phyloP scores from a whole-genome alignment of 352 stramenopile genomes.

The Globisporangium perplexum region DNA sequence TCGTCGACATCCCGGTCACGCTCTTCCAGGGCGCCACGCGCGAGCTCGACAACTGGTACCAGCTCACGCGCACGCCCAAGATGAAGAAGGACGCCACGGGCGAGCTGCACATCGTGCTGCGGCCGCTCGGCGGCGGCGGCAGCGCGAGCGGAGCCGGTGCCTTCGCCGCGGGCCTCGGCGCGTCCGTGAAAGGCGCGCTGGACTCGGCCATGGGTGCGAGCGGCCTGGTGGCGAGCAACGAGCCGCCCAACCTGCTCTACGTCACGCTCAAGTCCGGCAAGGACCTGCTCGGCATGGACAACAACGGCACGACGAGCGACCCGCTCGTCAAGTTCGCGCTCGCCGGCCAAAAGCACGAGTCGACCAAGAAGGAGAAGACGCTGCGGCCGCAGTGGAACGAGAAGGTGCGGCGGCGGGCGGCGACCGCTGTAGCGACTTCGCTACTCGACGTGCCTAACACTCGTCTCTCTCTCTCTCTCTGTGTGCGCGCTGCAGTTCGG shows the following conservation, averaged over 20 bases:
- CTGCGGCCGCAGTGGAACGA: conserved; percentile 78
- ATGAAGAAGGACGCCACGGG: conserved; percentile 55
- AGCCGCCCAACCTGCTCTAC: conserved; percentile 52
- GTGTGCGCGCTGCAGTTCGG: conserved; percentile 17
- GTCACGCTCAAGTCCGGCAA: conserved; percentile 69
- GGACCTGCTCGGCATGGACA: conserved; percentile 79
- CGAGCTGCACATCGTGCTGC: conserved; percentile 40
- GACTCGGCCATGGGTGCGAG: conserved; percentile 29
- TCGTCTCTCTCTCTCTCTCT: no score
- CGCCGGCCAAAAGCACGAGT: conserved; percentile 67
- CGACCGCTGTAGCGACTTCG: no score
- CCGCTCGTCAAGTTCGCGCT: conserved; percentile 80
- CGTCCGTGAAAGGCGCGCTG: conserved; percentile 20
- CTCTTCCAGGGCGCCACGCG: conserved; percentile 21
- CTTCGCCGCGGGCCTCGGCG: conserved; percentile 3
- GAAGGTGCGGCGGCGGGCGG: no score
- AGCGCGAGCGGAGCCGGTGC: conserved; percentile 3
- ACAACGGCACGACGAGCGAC: conserved; percentile 69
- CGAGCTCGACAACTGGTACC: conserved; percentile 37
- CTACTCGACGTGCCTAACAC: no score
- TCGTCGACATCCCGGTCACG: conserved; percentile 65
- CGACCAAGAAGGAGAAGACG: conserved; percentile 59
- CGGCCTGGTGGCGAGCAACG: conserved; percentile 2
- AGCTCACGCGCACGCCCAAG: conserved; percentile 32
- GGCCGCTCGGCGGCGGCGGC: neutral